Base-by-base conservation (phyloP, 2,329 filamentous ascomycete genomes). In the Cryphonectria japonica region DNA sequence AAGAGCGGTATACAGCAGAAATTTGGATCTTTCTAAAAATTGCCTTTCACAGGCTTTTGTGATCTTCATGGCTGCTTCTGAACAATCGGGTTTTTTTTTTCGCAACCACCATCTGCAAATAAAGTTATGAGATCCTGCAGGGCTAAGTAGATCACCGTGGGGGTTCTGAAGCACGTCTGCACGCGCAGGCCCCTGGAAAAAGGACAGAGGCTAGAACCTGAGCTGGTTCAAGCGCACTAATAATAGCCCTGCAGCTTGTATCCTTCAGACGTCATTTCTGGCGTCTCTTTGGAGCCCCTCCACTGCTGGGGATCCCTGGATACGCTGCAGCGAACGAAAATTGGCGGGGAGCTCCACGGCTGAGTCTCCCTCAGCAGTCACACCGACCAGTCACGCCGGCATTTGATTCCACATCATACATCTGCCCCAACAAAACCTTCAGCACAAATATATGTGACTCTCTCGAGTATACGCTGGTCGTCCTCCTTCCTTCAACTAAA, bases 271-370 rank as follows among this genome's bases (percentile, higher is more conserved):
- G 59, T 69, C 68, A 69, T 67, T 39, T 67, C 39, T 57, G 32
- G 43, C 66, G 54, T 60, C 64, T 60, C 64, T 43, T 67, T 46
- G 41, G 29, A 60, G 66, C 68, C 59, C 54, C 46, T 66, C 64
- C 68, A 65, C 63, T 62, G 29, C 52, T 68, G 43, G 67, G 59
- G 50, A 41, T 67, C 70, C 37, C 59, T 68, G 37, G 50, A 41
- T 54, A 68, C 22, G 46, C 46, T n/a, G 46, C 59, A 69, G 68
- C 19, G n/a, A 34, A 69, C 64, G 59, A 70, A 73, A 69, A 71
- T 66, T 71, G 46, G 69, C 39, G 66, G 69, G 69, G 69, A 52
- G 43, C 43, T 60, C 59, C 69, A 50, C 64, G 50, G 65, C 34
- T n/a, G 50, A 62, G 62, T 66, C 57, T 50, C 62, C 16, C 19